phyloP scores from a whole-genome alignment of 768 basidiomycete genomes.

The Hericium alpestre region DNA sequence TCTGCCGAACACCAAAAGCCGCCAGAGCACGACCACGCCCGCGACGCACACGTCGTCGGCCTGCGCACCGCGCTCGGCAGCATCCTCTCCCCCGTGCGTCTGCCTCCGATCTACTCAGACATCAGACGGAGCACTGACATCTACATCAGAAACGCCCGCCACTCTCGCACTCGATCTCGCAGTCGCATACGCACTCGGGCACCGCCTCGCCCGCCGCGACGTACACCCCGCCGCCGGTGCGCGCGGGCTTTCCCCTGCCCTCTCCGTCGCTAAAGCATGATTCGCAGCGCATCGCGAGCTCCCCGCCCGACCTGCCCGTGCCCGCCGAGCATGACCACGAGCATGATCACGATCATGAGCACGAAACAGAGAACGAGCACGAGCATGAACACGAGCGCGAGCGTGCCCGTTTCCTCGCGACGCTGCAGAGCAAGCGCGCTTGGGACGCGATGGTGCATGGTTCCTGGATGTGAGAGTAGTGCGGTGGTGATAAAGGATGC shows the following conservation, averaged over 20 bases:
- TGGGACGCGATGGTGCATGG: conserved; percentile 65
- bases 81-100: conserved; percentile 48
- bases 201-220: conserved; percentile 32
- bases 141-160: conserved; percentile 37
- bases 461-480: conserved; percentile 38
- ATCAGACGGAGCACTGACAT: background rate
- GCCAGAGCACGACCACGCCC: conserved; percentile 18
- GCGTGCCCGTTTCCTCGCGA: conserved; percentile 42
- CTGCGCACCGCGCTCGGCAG: conserved; percentile 49
- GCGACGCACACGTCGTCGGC: conserved; percentile 20
- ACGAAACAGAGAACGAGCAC: background rate
- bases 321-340: background rate
- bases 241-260: conserved; percentile 4
- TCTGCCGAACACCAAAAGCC: conserved; percentile 1
- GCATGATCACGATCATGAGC: conserved; percentile 3
- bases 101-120: background rate
- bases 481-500: background rate
- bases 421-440: conserved; percentile 49
- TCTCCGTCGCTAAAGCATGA: conserved; percentile 6
- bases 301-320: background rate
- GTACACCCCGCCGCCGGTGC: conserved; percentile 3
- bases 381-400: conserved; percentile 20
- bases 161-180: conserved; percentile 21
- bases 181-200: conserved; percentile 35
- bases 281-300: background rate